Evolutionary conservation across 2,329 filamentous ascomycete genomes (phyloP), one percentile per base, ranked within the genome.

Genomic region (Cryphonectria radicalis): DNA sequence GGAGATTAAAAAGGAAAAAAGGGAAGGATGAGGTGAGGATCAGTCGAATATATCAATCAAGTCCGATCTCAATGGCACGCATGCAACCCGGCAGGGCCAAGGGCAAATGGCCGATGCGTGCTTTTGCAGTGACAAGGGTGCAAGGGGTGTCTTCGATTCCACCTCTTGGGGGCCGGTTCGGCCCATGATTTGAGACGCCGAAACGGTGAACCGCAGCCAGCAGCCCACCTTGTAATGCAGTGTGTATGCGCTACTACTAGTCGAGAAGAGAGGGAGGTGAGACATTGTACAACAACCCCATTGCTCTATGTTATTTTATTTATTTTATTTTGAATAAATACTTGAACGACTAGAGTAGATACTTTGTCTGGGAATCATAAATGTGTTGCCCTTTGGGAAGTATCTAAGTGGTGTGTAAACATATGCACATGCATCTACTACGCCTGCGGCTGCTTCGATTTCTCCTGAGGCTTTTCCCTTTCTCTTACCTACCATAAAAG

Each of bases 161-260:
- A 17, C 42, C 42, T 32, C 37, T 13, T 46, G n/a, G 43, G 43
- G 17, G 65, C 67, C 50, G 40, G 63, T 63, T 67, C 43, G 69
- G 64, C 63, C 60, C 59, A 63, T 71, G 37, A 68, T 68, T 46
- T 70, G 55, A 63, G 69, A 57, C 57, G 57, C 64, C 69, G 57
- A 68, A 43, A 55, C 63, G 53, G 63, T 17, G 62, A 32, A 22
- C 62, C 40, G 40, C 37, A 43, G 50, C 40, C 22, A 37, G 62
- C 7, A 57, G 28, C 28, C 28, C 4, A 42, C 10, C 28, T 32
- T 1, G 28, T 32, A 32, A 32, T 32, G 28, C 28, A 32, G 28
- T 32, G 28, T 32, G 17, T 43, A 43, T 43, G 13, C 10, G 4
- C 13, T 43, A 17, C 42, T 19, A 43, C 35, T 37, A 13, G 40